These are phyloP conservation scores for Cystobasidium ongulense DNA, from an alignment of 768 basidiomycete species.

Conservation along the genomic window DNA sequence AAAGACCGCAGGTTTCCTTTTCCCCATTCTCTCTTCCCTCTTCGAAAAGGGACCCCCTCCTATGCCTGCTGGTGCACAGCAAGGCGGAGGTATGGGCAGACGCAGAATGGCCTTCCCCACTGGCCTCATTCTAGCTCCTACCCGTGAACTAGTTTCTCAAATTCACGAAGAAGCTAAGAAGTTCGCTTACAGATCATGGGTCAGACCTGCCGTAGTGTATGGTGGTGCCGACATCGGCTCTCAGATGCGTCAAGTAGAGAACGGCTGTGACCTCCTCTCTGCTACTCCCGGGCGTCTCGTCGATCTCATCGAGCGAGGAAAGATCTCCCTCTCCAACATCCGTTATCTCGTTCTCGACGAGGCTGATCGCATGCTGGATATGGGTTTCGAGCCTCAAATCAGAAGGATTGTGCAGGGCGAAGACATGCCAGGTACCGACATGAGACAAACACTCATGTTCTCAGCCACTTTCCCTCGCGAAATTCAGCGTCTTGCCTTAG, in stretches of 20 bases:
- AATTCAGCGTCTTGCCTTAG: conserved; percentile 90
- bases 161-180: conserved; percentile 99
- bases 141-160: conserved; percentile 96
- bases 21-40: conserved; percentile 92
- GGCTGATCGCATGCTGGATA: conserved; percentile 99
- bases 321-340: conserved; percentile 91
- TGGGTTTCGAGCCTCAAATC: conserved; percentile 99
- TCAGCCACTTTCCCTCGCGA: conserved; percentile 98
- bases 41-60: conserved; percentile 72
- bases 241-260: conserved; percentile 87
- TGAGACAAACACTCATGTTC: conserved; percentile 99
- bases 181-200: conserved; percentile 99
- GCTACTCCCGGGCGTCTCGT: conserved; percentile 97
- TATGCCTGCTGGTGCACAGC: conserved; percentile 53
- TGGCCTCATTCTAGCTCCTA: conserved; percentile 93
- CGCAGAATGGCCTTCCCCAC: conserved; percentile 89
- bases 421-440: conserved; percentile 88
- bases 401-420: conserved; percentile 94
- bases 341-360: conserved; percentile 97
- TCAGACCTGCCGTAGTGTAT: conserved; percentile 95
- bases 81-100: conserved; percentile 50
- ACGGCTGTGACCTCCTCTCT: conserved; percentile 90
- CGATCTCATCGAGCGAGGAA: conserved; percentile 94
- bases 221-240: conserved; percentile 96
- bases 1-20: conserved; percentile 97